A percentile compares a stretch with the other conserved stretches of the same genome.
Conservation (phyloP, 202 grass and related monocot genomes). For the Carex arenaria region DNA sequence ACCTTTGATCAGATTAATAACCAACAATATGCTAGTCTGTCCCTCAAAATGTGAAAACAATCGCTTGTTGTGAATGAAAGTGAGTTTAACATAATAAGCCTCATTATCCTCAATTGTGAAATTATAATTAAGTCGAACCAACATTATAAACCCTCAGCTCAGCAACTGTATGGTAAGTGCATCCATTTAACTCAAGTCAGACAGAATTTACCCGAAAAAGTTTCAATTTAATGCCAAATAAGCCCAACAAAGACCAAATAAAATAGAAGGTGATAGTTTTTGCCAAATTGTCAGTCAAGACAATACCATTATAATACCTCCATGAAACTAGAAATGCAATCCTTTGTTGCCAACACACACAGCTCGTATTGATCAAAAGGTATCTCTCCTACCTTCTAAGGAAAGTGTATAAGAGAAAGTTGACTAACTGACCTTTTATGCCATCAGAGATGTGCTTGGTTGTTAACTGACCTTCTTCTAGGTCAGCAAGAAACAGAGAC, state of each 20-base stretch:
- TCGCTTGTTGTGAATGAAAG: neutral
- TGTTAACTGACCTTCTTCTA: conserved; percentile 52
- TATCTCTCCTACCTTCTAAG: neutral
- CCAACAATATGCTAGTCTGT: neutral
- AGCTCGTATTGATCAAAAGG: no score
- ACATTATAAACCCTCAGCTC: neutral
- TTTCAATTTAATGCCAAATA: neutral
- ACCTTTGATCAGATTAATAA: neutral
- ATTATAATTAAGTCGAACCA: neutral
- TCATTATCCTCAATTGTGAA: neutral
- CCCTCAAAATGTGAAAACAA: neutral
- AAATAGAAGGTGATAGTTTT: neutral
- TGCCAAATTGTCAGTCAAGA: neutral
- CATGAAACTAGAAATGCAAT: no score
- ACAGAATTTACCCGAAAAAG: neutral
- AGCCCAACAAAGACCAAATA: neutral
- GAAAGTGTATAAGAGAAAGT: conserved; percentile 17
- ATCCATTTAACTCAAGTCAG: neutral
- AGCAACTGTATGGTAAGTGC: conserved; percentile 23
- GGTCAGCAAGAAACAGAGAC: conserved; percentile 69
- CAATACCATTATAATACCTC: neutral
- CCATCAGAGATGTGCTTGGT: conserved; percentile 45
- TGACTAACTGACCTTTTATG: conserved; percentile 61
- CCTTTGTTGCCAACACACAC: no score
- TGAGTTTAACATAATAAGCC: neutral